phyloP scores from a whole-genome alignment of 2,329 filamentous ascomycete species.

The Ustulina deusta region DNA sequence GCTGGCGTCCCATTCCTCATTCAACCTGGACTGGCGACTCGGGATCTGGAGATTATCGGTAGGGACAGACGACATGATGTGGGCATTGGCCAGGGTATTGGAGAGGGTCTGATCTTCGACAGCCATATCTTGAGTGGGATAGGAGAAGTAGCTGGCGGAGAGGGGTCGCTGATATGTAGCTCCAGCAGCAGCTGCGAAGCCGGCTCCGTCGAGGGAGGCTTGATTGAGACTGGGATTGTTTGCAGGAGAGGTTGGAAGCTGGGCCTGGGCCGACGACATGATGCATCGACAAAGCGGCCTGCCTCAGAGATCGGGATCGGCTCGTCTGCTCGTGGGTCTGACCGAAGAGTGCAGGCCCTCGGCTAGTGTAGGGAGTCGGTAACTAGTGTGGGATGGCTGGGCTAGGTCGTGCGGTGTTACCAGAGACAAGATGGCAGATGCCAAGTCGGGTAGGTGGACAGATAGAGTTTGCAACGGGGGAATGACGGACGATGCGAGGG shows the following conservation, averaged over 20 bases:
- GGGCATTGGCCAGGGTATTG: constrained; percentile 55
- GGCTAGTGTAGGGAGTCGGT: constrained; percentile 10
- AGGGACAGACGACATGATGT: constrained; percentile 46
- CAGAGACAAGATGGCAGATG: background rate
- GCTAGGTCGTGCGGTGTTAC: background rate
- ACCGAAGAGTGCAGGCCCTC: constrained; percentile 4
- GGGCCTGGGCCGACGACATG: constrained; percentile 44
- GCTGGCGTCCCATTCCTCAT: constrained; percentile 78
- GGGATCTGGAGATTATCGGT: constrained; percentile 41
- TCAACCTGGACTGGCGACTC: constrained; percentile 66
- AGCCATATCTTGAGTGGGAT: constrained; percentile 41
- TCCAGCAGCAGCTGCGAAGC: constrained; percentile 26
- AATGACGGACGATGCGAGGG: background rate
- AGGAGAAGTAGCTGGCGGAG: constrained; percentile 49
- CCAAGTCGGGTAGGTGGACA: background rate
- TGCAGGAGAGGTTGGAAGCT: constrained; percentile 29
- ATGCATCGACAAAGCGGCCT: constrained; percentile 36
- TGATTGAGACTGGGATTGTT: constrained; percentile 42
- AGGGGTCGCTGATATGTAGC: constrained; percentile 37
- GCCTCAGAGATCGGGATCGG: constrained; percentile 27
- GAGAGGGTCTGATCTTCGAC: constrained; percentile 53
- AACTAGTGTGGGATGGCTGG: background rate
- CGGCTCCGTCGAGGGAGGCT: constrained; percentile 37
- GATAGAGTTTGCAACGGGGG: constrained; percentile 28
- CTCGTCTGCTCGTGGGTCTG: constrained; percentile 13